Evolutionary conservation across 2,329 filamentous ascomycete species (phyloP).

Genomic region (Grosmannia huntii): DNA sequence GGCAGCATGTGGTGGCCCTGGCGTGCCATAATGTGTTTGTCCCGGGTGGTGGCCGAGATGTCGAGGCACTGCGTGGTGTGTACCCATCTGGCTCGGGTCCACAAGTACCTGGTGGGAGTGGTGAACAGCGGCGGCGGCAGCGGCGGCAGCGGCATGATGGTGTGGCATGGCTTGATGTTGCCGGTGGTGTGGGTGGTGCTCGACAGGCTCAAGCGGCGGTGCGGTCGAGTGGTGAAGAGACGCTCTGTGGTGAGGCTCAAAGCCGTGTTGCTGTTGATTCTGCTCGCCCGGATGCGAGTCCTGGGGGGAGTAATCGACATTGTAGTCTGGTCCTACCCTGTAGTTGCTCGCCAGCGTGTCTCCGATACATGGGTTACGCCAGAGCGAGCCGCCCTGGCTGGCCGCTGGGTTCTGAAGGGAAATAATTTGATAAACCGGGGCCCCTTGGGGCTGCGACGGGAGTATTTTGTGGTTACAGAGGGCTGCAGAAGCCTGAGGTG

Average conservation of each 20-base stretch:
- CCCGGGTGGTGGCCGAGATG: conserved; percentile 35
- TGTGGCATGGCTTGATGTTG: conserved; percentile 28
- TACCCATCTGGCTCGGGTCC: conserved; percentile 41
- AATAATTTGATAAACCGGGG: conserved; percentile 41
- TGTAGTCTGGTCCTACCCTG: conserved; percentile 55
- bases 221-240: conserved; percentile 35
- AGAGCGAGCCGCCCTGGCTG: conserved; percentile 66
- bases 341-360: conserved; percentile 64
- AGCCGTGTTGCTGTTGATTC: conserved; percentile 32
- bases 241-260: conserved; percentile 22
- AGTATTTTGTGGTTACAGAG: conserved; percentile 9
- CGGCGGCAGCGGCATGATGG: conserved; percentile 27
- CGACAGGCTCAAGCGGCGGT: conserved; percentile 29
- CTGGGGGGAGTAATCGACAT: conserved; percentile 63
- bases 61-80: conserved; percentile 29
- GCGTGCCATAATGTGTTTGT: conserved; percentile 39
- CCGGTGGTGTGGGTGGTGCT: conserved; percentile 29
- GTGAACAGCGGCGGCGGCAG: conserved; percentile 16
- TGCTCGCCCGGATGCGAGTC: conserved; percentile 52
- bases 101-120: conserved; percentile 42
- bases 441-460: conserved; percentile 40
- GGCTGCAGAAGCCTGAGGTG: neutral
- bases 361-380: conserved; percentile 61
- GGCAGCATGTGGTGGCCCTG: conserved; percentile 28
- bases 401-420: conserved; percentile 50